Conservation (phyloP, 2,329 filamentous ascomycete genomes). For the Claviceps spartinae region DNA sequence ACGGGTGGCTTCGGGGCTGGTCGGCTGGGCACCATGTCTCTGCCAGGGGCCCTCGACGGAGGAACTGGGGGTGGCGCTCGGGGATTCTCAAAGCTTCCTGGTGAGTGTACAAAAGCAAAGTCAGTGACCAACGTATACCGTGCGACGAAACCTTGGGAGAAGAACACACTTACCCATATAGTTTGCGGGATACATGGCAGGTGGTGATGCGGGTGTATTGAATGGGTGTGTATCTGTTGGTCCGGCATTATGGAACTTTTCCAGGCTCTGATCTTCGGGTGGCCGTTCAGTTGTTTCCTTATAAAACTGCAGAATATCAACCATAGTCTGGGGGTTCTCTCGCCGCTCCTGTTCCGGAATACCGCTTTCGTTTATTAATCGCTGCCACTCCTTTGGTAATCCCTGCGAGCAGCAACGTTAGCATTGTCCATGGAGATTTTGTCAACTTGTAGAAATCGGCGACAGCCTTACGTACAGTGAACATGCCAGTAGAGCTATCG, state of each 20-base stretch:
- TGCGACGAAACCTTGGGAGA: conserved; percentile 31
- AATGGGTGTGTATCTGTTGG: conserved; percentile 37
- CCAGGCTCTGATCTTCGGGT: conserved; percentile 77
- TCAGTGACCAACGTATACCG: neutral
- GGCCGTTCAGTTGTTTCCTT: conserved; percentile 78
- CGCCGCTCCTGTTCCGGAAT: conserved; percentile 93
- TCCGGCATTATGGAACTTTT: conserved; percentile 88
- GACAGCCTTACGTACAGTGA: conserved; percentile 49
- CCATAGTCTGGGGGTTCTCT: conserved; percentile 88
- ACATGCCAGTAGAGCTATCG: conserved; percentile 90
- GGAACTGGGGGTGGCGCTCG: conserved; percentile 85
- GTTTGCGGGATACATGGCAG: conserved; percentile 39
- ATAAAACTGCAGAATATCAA: conserved; percentile 93
- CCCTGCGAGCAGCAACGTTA: conserved; percentile 42
- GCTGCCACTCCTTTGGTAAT: conserved; percentile 94
- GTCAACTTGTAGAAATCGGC: no score
- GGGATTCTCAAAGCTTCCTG: conserved; percentile 91
- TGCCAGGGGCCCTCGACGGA: conserved; percentile 30
- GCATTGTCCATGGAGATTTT: neutral
- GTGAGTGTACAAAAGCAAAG: neutral
- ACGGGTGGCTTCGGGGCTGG: conserved; percentile 80
- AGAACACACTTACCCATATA: conserved; percentile 47
- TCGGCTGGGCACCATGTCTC: conserved; percentile 59
- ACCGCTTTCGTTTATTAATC: conserved; percentile 85
- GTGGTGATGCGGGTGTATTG: conserved; percentile 31